Evolutionary conservation across 2,329 filamentous ascomycete genomes (phyloP), one percentile per base, ranked within the genome.

Genomic region (Zasmidium angulare): DNA sequence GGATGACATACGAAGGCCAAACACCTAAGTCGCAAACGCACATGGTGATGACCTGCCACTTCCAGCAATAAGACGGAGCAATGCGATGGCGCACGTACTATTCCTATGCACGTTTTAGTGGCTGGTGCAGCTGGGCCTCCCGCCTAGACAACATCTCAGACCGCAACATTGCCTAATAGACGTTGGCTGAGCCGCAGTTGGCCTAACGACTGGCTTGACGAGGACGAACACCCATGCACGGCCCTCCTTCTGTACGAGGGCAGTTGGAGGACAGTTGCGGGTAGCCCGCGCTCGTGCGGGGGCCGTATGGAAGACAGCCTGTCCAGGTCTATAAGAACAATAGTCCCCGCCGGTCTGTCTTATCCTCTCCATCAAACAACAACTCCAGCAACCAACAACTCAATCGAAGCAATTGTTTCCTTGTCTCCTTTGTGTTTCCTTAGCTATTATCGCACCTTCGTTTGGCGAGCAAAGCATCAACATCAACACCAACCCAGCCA

Each of bases 381-480:
- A 21, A 47, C 21, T 4, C 3, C 55, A 53, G 51, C 49, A 48
- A 50, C 9, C 36, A 43, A 43, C 12, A 7, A 43, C 12, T 19
- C 11, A 14, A 19, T 17, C 36, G n/a, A 19, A 17, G 11, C 50
- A 52, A 48, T 19, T 50, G 19, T 36, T 51, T 46, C 21, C 47
- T 51, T 59, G n/a, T 59, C 20, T 59, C 52, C 29, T 55, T 59
- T 31, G 11, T 55, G n/a, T 46, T 55, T 50, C 57, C 21, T 46
- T 40, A 1, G 6, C 19, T 40, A 31, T 54, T 53, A 53, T 58
- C 56, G 43, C 53, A 55, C 52, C 46, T 24, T 24, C 22, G 3
- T 49, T 49, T 20, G 4, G 19, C 46, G 46, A 49, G 22, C 46
- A 11, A 10, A 49, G 11, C 36, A 17, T 19, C n/a, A 7, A 7